phyloP scores from a whole-genome alignment of 2,329 filamentous ascomycete species.

The Colletotrichum cuscutae region DNA sequence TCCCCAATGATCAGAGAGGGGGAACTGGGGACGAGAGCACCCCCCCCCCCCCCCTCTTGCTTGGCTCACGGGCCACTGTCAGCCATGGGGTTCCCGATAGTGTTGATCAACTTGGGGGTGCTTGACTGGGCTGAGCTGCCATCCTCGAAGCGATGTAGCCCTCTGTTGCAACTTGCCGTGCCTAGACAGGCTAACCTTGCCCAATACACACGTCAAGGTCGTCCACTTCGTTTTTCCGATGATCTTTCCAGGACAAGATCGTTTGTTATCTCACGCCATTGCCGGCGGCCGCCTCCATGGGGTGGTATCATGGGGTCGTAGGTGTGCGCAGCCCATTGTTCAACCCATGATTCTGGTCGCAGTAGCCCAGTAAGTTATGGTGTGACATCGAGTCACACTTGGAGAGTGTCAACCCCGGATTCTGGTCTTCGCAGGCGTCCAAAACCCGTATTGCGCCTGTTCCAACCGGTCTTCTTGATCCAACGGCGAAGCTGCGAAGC shows the following conservation, averaged over 20 bases:
- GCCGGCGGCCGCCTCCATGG: not conserved
- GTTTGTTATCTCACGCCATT: conserved; percentile 16
- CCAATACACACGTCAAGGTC: conserved; percentile 11
- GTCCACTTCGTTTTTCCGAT: conserved; percentile 5
- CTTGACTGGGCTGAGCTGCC: conserved; percentile 32
- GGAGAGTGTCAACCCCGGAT: not conserved
- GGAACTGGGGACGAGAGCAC: conserved; percentile 4
- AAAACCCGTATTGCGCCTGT: conserved; percentile 1
- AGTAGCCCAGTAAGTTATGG: not conserved
- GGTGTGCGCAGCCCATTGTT: not conserved
- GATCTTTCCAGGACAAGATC: conserved; percentile 11
- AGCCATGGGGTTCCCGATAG: conserved; percentile 11
- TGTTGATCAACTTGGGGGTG: conserved; percentile 4
- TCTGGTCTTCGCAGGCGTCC: not conserved
- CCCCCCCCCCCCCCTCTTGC: conserved; percentile 9
- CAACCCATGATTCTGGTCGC: not conserved
- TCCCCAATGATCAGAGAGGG: not conserved
- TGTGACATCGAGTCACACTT: not conserved
- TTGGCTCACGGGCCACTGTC: not conserved
- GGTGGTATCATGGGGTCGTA: not conserved
- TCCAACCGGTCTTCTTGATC: not conserved
- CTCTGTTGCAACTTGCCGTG: conserved; percentile 20
- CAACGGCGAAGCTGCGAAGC: conserved; percentile 20
- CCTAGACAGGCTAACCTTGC: conserved; percentile 21
- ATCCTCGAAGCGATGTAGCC: conserved; percentile 32